Evolutionary conservation across 176 grass and related monocot genomes (phyloP).

Genomic region (Cenchrus americanus): DNA sequence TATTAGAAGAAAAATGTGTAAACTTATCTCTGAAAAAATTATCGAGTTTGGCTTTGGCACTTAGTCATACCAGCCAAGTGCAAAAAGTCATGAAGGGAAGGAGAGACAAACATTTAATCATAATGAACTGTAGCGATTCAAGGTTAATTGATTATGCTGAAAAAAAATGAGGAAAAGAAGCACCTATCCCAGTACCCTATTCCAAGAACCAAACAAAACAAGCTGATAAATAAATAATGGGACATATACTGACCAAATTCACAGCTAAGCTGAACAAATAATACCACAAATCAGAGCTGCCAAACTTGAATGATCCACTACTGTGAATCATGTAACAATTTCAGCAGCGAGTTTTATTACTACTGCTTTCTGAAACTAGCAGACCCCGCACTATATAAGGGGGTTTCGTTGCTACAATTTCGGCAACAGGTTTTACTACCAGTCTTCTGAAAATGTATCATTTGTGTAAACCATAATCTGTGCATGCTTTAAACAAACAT

Average conservation of each 20-base stretch:
- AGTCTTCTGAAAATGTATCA: too few species aligned
- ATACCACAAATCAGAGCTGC: not conserved
- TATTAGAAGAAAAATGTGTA: not conserved
- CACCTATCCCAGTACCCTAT: not conserved
- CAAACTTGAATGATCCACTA: not conserved
- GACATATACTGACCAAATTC: not conserved
- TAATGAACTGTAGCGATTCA: not conserved
- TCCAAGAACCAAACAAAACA: not conserved
- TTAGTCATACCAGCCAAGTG: conserved; percentile 1
- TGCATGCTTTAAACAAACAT: too few species aligned
- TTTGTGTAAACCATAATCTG: too few species aligned
- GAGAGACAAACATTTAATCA: not conserved
- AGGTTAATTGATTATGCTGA: not conserved
- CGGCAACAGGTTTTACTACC: too few species aligned
- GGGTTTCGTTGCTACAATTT: too few species aligned
- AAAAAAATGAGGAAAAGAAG: not conserved
- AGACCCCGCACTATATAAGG: not conserved
- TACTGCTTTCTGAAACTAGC: not conserved
- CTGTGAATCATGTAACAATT: not conserved
- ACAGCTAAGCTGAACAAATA: not conserved
- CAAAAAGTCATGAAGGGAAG: not conserved
- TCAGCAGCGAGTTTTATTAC: not conserved
- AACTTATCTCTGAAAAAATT: not conserved
- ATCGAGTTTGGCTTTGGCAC: not conserved
- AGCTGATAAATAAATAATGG: not conserved